Evolutionary conservation across 768 basidiomycete species (phyloP), one percentile per base, ranked within the genome.

Genomic region (Serpula lacrymans): DNA sequence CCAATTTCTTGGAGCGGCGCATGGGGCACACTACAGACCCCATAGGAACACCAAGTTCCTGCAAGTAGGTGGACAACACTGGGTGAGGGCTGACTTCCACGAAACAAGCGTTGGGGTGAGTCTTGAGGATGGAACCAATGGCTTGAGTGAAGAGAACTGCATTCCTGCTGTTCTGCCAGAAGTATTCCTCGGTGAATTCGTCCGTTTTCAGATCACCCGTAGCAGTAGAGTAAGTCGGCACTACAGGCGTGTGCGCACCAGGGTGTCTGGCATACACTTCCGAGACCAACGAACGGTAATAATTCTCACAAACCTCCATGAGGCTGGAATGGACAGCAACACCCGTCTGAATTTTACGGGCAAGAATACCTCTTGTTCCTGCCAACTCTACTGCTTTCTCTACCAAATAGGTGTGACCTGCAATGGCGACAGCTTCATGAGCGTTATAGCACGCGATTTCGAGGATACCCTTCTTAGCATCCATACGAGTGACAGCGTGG

Each of bases 371-470:
- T 13, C 40, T 43, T 7, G 41, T 35, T 18, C 50, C 36, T 2
- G 67, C 65, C 8, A 55, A 31, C 13, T 43, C 46, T 1, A 72
- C 57, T 0, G 60, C 57, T 6, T 43, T 42, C 13, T 69, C 64
- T 17, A 67, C 39, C n/a, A 50, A 34, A 1, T 24, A 25, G 21
- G 48, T 46, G 6, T 47, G 43, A 1, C 72, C 72, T 4, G 72
- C 53, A 20, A 74, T 39, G 1, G 67, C 57, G 16, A 73, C 53
- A 6, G 70, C 64, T 7, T 56, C 45, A 2, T 58, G 57, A 6
- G 64, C 43, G 40, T 75, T 75, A 55, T 60, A 68, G 45, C 69
- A 71, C 1, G 59, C 70, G 20, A 75, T 50, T n/a, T 69, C 66
- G 21, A 71, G 46, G 16, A 55, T 37, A 20, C 42, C 53, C 6